These are phyloP conservation scores for Asterochloris sp. DNA, from an alignment of 139 green algal species.

Conservation along the genomic window DNA sequence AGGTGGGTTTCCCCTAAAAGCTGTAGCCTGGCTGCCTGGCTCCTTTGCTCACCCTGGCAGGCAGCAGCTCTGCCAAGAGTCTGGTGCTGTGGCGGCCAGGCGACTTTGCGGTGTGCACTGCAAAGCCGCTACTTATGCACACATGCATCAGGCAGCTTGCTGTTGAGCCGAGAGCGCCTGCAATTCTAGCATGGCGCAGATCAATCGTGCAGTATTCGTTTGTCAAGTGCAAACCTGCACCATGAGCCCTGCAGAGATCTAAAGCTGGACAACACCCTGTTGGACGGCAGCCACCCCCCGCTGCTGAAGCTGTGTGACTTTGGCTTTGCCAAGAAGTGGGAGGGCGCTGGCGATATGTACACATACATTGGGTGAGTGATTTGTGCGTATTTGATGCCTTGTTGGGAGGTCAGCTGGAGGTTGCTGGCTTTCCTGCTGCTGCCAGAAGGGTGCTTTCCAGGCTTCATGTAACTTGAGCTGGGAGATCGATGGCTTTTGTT, in stretches of 20 bases:
- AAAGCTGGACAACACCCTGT: slow-evolving; percentile 81
- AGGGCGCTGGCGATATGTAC: slow-evolving; percentile 65
- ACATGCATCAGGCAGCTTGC: too few species aligned
- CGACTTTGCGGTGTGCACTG: too few species aligned
- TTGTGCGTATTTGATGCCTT: not conserved
- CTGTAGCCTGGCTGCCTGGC: not conserved
- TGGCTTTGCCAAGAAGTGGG: slow-evolving; percentile 59
- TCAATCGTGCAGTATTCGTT: too few species aligned
- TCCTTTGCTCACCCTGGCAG: not conserved
- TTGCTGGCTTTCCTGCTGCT: not conserved
- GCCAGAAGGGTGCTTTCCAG: not conserved
- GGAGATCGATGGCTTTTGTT: not conserved
- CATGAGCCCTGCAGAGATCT: slow-evolving; percentile 1
- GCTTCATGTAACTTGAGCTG: not conserved
- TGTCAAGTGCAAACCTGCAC: too few species aligned
- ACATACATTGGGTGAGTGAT: slow-evolving; percentile 64
- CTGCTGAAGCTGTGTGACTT: slow-evolving; percentile 81
- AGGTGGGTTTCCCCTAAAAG: not conserved
- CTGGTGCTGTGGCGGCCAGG: too few species aligned
- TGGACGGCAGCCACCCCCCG: slow-evolving; percentile 67
- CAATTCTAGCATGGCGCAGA: too few species aligned
- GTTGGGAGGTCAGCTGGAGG: not conserved
- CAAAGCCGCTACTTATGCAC: too few species aligned
- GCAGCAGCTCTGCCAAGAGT: not conserved
- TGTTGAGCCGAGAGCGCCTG: too few species aligned